phyloP scores from a whole-genome alignment of 1,139 yeast genomes.

The Taphrina betulina region DNA sequence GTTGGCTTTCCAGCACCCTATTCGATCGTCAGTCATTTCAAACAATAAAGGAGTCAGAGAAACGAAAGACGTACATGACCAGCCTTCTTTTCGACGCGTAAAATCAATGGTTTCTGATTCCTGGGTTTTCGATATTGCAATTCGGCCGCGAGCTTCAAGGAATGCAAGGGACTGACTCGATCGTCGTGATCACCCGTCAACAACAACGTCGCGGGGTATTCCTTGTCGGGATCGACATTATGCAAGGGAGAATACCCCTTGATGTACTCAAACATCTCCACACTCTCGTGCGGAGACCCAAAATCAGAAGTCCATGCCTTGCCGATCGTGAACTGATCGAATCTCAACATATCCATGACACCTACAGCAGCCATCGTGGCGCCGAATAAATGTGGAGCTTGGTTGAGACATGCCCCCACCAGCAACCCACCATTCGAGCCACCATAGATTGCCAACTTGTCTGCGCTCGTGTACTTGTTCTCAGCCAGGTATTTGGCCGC shows the following conservation, averaged over 20 bases:
- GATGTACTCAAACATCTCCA: slow-evolving; percentile 22
- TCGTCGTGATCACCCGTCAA: slow-evolving; percentile 32
- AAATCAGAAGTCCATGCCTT: slow-evolving; percentile 27
- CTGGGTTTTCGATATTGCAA: slow-evolving; percentile 13
- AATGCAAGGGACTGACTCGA: slow-evolving; percentile 27
- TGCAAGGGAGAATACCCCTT: slow-evolving; percentile 27
- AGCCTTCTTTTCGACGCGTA: slow-evolving; percentile 26
- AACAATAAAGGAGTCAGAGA: too few relatives aligned
- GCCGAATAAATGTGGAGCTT: slow-evolving; percentile 20
- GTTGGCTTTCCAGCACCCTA: slow-evolving; percentile 27
- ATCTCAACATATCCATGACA: slow-evolving; percentile 27
- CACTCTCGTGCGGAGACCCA: slow-evolving; percentile 15
- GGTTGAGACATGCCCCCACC: slow-evolving; percentile 20
- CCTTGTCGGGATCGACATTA: slow-evolving; percentile 14
- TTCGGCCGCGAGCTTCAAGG: slow-evolving; percentile 30
- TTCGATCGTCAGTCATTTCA: neutral
- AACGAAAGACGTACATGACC: slow-evolving; percentile 22
- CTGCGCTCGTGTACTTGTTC: slow-evolving; percentile 20
- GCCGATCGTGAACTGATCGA: slow-evolving; percentile 31
- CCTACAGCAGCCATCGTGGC: slow-evolving; percentile 31
- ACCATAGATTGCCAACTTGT: slow-evolving; percentile 24
- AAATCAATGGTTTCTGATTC: slow-evolving; percentile 22
- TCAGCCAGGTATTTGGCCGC: slow-evolving; percentile 16
- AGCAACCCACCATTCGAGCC: slow-evolving; percentile 27
- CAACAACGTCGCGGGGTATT: slow-evolving; percentile 23